Conservation (phyloP, 2,329 filamentous ascomycete genomes). For the Fusarium mundagurra region DNA sequence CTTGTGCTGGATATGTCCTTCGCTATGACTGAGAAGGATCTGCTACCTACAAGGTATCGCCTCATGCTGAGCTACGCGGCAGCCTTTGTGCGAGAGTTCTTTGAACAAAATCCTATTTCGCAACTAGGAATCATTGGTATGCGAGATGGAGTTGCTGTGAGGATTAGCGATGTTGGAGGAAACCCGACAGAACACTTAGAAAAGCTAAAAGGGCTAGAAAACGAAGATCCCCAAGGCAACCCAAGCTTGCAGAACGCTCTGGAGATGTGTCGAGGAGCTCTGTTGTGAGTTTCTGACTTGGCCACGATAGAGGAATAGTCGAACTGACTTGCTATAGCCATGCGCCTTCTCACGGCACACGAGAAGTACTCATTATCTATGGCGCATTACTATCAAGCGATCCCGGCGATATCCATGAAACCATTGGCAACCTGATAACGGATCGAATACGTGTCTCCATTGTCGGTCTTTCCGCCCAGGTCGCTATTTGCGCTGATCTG, state of each 20-base stretch:
- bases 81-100: slow-evolving; percentile 92
- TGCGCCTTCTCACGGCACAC: slow-evolving; percentile 89
- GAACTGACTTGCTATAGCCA: slow-evolving; percentile 63
- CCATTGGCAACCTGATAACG: slow-evolving; percentile 78
- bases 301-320: not conserved
- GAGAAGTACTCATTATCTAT: slow-evolving; percentile 91
- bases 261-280: slow-evolving; percentile 89
- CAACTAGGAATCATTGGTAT: slow-evolving; percentile 94
- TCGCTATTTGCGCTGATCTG: slow-evolving; percentile 91
- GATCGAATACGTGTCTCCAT: slow-evolving; percentile 90
- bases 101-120: slow-evolving; percentile 98
- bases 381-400: slow-evolving; percentile 91
- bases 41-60: slow-evolving; percentile 87
- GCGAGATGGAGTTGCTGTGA: slow-evolving; percentile 87
- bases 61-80: slow-evolving; percentile 84
- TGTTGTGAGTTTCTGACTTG: slow-evolving; percentile 69
- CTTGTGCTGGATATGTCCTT: slow-evolving; percentile 91
- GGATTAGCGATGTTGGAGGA: slow-evolving; percentile 89
- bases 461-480: slow-evolving; percentile 89
- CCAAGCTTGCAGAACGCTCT: slow-evolving; percentile 92
- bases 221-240: slow-evolving; percentile 75
- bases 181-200: slow-evolving; percentile 90
- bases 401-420: slow-evolving; percentile 94
- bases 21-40: slow-evolving; percentile 94
- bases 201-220: slow-evolving; percentile 73